These are phyloP conservation scores for Saturnispora dispora DNA, from an alignment of 805 yeast genomes.

Conservation along the genomic window DNA sequence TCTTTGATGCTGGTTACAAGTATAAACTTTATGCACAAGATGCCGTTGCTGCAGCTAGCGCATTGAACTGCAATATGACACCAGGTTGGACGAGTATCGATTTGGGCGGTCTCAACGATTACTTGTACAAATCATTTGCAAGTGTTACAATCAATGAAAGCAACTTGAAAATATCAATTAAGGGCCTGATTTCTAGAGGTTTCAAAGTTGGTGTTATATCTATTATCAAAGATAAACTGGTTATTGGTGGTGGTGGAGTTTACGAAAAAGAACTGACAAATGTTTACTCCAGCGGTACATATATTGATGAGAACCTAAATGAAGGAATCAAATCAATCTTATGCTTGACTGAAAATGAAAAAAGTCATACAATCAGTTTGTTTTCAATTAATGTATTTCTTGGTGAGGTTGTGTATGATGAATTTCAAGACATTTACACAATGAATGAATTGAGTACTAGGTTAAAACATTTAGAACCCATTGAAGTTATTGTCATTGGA, in stretches of 20 bases:
- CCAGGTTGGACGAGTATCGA: slow-evolving; percentile 58
- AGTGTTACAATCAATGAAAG: slow-evolving; percentile 80
- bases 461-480: slow-evolving; percentile 62
- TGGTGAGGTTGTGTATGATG: slow-evolving; percentile 70
- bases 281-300: slow-evolving; percentile 77
- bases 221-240: slow-evolving; percentile 14
- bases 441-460: slow-evolving; percentile 68
- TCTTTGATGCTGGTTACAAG: slow-evolving; percentile 88
- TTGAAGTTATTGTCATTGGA: slow-evolving; percentile 54
- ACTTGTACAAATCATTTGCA: slow-evolving; percentile 55
- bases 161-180: slow-evolving; percentile 65
- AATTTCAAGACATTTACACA: slow-evolving; percentile 49
- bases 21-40: slow-evolving; percentile 82
- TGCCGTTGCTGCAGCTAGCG: slow-evolving; percentile 59
- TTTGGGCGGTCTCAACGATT: slow-evolving; percentile 30
- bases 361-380: slow-evolving; percentile 30
- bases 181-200: slow-evolving; percentile 62
- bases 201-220: slow-evolving; percentile 75
- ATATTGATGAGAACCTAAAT: slow-evolving; percentile 43
- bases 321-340: slow-evolving; percentile 26
- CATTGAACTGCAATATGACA: slow-evolving; percentile 60
- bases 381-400: slow-evolving; percentile 63
- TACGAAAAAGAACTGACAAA: slow-evolving; percentile 62
- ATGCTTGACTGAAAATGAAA: slow-evolving; percentile 30
- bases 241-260: slow-evolving; percentile 22